These are phyloP conservation scores for Coemansia reversa DNA, from an alignment of 192 early-diverging fungal genomes.

Conservation along the genomic window DNA sequence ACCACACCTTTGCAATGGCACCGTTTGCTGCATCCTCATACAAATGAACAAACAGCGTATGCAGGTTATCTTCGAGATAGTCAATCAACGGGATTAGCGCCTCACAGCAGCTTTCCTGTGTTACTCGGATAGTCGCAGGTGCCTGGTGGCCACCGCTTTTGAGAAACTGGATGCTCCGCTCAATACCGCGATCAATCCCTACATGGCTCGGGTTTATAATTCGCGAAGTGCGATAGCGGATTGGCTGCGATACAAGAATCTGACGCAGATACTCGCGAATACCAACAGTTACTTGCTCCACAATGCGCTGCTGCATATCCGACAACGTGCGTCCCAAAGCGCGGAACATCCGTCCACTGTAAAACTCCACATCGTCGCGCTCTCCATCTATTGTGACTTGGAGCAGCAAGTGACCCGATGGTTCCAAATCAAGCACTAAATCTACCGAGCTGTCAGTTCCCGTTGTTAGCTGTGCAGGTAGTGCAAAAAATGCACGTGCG, in stretches of 20 bases:
- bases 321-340: slow-evolving; percentile 65
- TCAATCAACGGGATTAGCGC: slow-evolving; percentile 68
- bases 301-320: slow-evolving; percentile 68
- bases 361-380: slow-evolving; percentile 79
- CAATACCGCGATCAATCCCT: slow-evolving; percentile 49
- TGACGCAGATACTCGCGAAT: slow-evolving; percentile 67
- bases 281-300: slow-evolving; percentile 67
- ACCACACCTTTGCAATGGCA: slow-evolving; percentile 70
- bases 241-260: slow-evolving; percentile 56
- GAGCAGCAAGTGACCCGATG: slow-evolving; percentile 64
- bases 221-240: slow-evolving; percentile 35
- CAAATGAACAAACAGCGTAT: slow-evolving; percentile 64
- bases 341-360: slow-evolving; percentile 76
- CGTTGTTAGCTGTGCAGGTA: slow-evolving; percentile 49
- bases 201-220: slow-evolving; percentile 13
- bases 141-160: slow-evolving; percentile 37
- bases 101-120: slow-evolving; percentile 62
- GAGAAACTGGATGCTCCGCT: slow-evolving; percentile 57
- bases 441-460: slow-evolving; percentile 63
- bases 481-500: slow-evolving; percentile 60
- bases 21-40: slow-evolving; percentile 64
- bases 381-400: slow-evolving; percentile 78
- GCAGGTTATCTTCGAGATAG: slow-evolving; percentile 73
- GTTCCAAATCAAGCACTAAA: slow-evolving; percentile 66
- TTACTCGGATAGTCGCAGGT: slow-evolving; percentile 39